Conservation (phyloP, 345 rosid species). For the Odontarrhena argentea region DNA sequence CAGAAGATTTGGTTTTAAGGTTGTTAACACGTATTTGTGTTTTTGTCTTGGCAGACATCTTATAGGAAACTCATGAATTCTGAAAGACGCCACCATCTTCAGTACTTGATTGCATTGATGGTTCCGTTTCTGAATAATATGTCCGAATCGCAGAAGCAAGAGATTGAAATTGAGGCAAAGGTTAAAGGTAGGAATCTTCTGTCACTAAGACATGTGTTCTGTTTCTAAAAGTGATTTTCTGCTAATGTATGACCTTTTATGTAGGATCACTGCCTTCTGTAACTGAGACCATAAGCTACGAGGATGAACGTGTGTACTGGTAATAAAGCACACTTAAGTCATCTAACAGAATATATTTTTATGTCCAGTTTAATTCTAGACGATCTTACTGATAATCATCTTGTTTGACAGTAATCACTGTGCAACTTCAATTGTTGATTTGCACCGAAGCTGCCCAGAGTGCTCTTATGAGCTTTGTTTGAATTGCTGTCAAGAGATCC, state of each 20-base stretch:
- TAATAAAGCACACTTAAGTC: constrained; percentile 33
- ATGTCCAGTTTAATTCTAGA: neutral
- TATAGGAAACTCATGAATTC: constrained; percentile 43
- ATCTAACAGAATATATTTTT: neutral
- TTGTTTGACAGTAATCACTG: constrained; percentile 65
- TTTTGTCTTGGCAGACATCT: constrained; percentile 54
- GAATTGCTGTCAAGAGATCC: constrained; percentile 79
- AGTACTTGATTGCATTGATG: constrained; percentile 51
- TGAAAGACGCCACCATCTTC: constrained; percentile 59
- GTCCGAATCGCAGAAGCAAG: constrained; percentile 54
- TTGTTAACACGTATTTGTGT: constrained; percentile 12
- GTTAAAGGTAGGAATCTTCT: constrained; percentile 49
- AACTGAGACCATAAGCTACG: constrained; percentile 44
- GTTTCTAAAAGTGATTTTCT: constrained; percentile 8
- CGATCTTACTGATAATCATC: constrained; percentile 19
- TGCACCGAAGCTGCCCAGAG: constrained; percentile 76
- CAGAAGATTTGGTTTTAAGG: neutral
- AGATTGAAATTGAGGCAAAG: constrained; percentile 59
- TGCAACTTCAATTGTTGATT: constrained; percentile 83
- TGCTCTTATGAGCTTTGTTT: constrained; percentile 83
- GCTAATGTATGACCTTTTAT: constrained; percentile 29
- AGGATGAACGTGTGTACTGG: constrained; percentile 86
- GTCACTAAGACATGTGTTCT: constrained; percentile 6
- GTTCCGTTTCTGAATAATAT: constrained; percentile 67
- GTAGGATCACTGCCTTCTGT: constrained; percentile 44